Base-by-base conservation (phyloP, 2,329 filamentous ascomycete genomes). In the Didymella pinodella region DNA sequence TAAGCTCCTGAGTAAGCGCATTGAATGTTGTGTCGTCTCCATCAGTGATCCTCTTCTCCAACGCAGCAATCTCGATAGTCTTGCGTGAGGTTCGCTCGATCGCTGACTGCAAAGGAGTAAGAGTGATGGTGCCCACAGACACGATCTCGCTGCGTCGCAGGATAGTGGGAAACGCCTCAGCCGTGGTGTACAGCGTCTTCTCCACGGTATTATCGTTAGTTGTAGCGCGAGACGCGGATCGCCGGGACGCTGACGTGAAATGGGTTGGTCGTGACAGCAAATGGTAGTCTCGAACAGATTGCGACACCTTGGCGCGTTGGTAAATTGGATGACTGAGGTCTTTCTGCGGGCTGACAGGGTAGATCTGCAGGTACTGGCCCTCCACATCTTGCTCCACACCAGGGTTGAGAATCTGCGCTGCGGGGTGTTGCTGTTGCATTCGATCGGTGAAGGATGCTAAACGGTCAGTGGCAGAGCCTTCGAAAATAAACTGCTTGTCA, bases 401-500 rank as follows among this genome's bases (percentile, higher is more conserved):
- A 29, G 84, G 84, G 3, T 87, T 88, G 41, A 96, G 82, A 59
- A 97, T 89, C 69, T 95, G 90, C 3, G 94, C 93, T 2, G 90
- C 83, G 3, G 93, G 94, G 72, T 96, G 92, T 69, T 96, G 89
- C 75, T 93, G 90, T 73, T 96, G 93, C 86, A 98, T 92, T 48
- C 92, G 90, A 74, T 97, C 93, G 1, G 91, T 92, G 69, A 98
- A 98, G 4, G 88, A 88, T 1, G 88, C 86, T 40, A 92, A 87
- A 22, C 90, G 86, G 77, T 98, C 94, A 7, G 83, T 87, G 0
- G 90, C 84, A 1, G 88, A 86, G 0, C 91, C 93, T 77, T 98
- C 92, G 68, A 96, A 96, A 54, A 98, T 89, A 76, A 92, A 98
- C 59, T 94, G 89, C 79, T 97, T 97, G 76, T 97, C 93, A 50